phyloP scores from a whole-genome alignment of 1,284 basidiomycete genomes.

The Mrakiaceae sp. region DNA sequence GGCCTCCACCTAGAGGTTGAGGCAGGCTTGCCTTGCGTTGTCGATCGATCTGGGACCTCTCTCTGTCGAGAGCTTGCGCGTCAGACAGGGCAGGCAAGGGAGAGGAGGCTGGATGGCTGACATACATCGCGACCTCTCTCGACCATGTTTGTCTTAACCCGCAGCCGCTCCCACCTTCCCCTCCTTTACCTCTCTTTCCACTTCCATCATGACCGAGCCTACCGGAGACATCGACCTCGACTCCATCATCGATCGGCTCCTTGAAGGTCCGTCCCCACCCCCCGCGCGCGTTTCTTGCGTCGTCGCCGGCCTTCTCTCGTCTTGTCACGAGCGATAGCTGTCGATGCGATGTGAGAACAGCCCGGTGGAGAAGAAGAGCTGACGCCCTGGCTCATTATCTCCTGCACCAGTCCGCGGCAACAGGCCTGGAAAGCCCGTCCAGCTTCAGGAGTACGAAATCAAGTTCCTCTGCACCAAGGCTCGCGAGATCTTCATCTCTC shows the following conservation, averaged over 20 bases:
- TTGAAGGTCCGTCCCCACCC: slow-evolving; percentile 59
- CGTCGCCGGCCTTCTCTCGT: background rate
- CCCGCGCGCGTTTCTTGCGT: background rate
- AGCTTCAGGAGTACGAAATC: slow-evolving; percentile 91
- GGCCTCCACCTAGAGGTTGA: no score
- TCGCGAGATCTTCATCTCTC: slow-evolving; percentile 90
- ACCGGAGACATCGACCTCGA: slow-evolving; percentile 68
- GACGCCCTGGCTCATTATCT: background rate
- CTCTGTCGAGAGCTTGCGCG: no score
- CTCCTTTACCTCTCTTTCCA: background rate
- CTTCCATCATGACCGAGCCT: background rate
- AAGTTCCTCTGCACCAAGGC: slow-evolving; percentile 91
- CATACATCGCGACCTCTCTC: no score
- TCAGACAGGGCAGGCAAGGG: no score
- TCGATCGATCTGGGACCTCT: no score
- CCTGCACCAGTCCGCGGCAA: slow-evolving; percentile 68
- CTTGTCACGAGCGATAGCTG: background rate
- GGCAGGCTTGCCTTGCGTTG: no score
- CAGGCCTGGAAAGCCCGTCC: slow-evolving; percentile 85
- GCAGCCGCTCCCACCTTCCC: no score
- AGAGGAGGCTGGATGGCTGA: no score
- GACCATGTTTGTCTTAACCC: no score
- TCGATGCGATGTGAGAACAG: background rate
- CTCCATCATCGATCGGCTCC: slow-evolving; percentile 90
- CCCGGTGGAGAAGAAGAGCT: background rate